Evolutionary conservation across 106 monocot species (phyloP), one percentile per base, ranked within the genome.

Genomic region (Acorus gramineus): DNA sequence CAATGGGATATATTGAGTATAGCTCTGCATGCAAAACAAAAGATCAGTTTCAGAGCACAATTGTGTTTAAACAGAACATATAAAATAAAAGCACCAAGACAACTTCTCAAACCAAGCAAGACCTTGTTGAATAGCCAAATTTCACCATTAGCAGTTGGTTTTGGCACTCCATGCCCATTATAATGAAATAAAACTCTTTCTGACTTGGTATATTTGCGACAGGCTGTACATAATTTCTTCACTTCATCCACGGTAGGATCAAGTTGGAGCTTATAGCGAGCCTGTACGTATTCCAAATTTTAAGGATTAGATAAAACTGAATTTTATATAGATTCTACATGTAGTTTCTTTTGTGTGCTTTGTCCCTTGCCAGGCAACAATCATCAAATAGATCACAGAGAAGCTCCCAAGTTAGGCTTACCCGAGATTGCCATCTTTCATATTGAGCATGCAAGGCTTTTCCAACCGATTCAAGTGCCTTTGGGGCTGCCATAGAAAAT

Each of bases 91-190:
- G 44, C 44, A 9, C 56, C 5, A 61, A 56, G n/a, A 54, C 49
- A 14, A 46, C 8, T 8, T 28, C 48, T 8, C 49, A 49, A 4
- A 56, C 13, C 12, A 49, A 61, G 8, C 45, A 61, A 46, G 8
- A 92, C 92, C 92, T 90, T 96, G 57, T 96, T 96, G 67, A 90
- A 96, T 63, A 90, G 84, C 95, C 95, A 96, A 75, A 96, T 90
- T 85, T 96, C 95, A 60, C 95, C 90, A 85, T 84, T 90, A 56
- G 84, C 48, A 4, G 95, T 96, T 56, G 95, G 95, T 68, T 85
- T 96, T 62, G 95, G 95, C 48, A 96, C 95, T 50, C 95, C 95
- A 68, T 96, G 95, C 8, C 95, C 95, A 81, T 96, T 96, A 50
- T 96, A 96, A 67, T 96, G 95, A 69, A 96, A 96, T 47, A 96